Evolutionary conservation across 805 yeast species (phyloP).

Genomic region (Candida railenensis): DNA sequence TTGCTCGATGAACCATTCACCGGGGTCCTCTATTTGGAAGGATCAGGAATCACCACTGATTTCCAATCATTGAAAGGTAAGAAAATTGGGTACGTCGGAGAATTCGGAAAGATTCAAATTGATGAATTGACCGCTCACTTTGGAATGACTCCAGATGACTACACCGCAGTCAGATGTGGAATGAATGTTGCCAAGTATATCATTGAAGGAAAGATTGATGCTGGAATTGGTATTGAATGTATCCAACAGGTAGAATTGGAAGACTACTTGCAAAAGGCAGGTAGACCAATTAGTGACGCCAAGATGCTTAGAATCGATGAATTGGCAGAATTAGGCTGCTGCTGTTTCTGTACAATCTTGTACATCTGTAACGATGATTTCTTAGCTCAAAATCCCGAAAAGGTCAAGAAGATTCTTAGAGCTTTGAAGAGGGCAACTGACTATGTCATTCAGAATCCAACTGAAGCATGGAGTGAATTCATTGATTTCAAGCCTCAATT

Average conservation of each 20-base stretch:
- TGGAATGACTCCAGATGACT: conserved; percentile 55
- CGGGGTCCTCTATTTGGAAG: conserved; percentile 51
- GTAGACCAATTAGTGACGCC: conserved; percentile 45
- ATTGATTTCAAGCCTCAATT: conserved; percentile 48
- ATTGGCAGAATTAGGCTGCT: conserved; percentile 56
- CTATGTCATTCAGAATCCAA: conserved; percentile 42
- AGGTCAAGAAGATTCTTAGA: conserved; percentile 42
- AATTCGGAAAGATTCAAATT: conserved; percentile 57
- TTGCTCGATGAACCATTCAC: conserved; percentile 58
- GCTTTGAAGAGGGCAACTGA: conserved; percentile 55
- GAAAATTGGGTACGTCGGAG: conserved; percentile 57
- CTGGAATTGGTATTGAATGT: conserved; percentile 60
- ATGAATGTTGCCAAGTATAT: conserved; percentile 59
- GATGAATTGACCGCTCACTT: conserved; percentile 56
- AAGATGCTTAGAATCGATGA: conserved; percentile 57
- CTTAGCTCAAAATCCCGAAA: conserved; percentile 45
- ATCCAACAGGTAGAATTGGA: conserved; percentile 59
- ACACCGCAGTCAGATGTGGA: conserved; percentile 58
- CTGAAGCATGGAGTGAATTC: conserved; percentile 46
- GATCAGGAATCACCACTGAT: conserved; percentile 50
- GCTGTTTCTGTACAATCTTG: conserved; percentile 57
- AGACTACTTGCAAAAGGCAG: conserved; percentile 43
- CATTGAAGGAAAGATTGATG: conserved; percentile 54
- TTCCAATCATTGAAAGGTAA: conserved; percentile 53
- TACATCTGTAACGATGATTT: conserved; percentile 54